phyloP scores from a whole-genome alignment of 1,139 yeast species.

The Taphrina betulina region DNA sequence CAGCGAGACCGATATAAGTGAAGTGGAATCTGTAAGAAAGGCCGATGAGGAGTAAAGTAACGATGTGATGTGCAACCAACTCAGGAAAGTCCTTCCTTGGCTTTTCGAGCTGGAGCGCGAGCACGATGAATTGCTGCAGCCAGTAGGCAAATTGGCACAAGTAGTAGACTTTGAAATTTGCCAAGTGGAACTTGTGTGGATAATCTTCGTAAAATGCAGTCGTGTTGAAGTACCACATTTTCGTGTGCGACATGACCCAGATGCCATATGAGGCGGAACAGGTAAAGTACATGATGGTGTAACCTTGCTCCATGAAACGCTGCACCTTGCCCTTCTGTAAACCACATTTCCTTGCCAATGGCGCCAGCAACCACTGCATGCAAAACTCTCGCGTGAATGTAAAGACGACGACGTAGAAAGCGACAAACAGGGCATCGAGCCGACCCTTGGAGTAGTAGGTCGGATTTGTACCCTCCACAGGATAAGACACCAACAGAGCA shows the following conservation, averaged over 20 bases:
- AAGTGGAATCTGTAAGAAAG: slow-evolving; percentile 91
- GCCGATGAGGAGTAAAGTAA: slow-evolving; percentile 85
- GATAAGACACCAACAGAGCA: slow-evolving; percentile 33
- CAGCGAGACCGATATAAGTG: slow-evolving; percentile 90
- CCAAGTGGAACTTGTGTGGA: slow-evolving; percentile 78
- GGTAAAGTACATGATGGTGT: slow-evolving; percentile 78
- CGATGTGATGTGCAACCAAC: slow-evolving; percentile 86
- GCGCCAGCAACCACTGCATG: slow-evolving; percentile 78
- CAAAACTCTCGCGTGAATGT: slow-evolving; percentile 86
- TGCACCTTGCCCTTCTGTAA: slow-evolving; percentile 47
- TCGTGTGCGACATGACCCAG: slow-evolving; percentile 62
- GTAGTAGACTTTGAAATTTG: slow-evolving; percentile 74
- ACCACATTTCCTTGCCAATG: slow-evolving; percentile 57
- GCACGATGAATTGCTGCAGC: slow-evolving; percentile 89
- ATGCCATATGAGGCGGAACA: slow-evolving; percentile 81
- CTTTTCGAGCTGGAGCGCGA: slow-evolving; percentile 81
- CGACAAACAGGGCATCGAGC: slow-evolving; percentile 76
- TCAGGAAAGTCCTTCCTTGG: slow-evolving; percentile 93
- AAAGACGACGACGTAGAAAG: slow-evolving; percentile 78
- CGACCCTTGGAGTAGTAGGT: slow-evolving; percentile 75
- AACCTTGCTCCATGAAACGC: slow-evolving; percentile 91
- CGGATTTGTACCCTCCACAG: slow-evolving; percentile 36
- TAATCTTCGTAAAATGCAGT: slow-evolving; percentile 71
- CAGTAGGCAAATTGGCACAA: slow-evolving; percentile 94
- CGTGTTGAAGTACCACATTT: slow-evolving; percentile 87